Evolutionary conservation across 441 rosid species (phyloP).

Genomic region (Adansonia madagascariensis): DNA sequence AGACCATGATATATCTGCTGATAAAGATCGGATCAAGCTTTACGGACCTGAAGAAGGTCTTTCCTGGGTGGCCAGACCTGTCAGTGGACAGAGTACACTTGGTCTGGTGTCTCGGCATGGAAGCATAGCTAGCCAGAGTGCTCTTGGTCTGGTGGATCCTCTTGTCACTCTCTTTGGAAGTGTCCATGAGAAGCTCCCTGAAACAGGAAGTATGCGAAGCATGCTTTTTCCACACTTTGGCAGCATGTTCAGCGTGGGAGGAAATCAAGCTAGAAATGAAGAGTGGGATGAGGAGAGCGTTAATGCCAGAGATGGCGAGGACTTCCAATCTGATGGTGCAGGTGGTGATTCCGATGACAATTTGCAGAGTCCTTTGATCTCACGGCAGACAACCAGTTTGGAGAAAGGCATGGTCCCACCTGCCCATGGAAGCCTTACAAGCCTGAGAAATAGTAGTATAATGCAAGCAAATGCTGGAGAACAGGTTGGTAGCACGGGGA

Average conservation of each 20-base stretch:
- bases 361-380: slow-evolving; percentile 86
- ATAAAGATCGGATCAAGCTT: slow-evolving; percentile 53
- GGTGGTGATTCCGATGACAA: slow-evolving; percentile 77
- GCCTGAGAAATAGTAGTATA: slow-evolving; percentile 65
- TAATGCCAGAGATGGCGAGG: slow-evolving; percentile 66
- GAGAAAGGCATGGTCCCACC: slow-evolving; percentile 69
- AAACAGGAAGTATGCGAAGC: slow-evolving; percentile 83
- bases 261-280: slow-evolving; percentile 60
- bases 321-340: slow-evolving; percentile 67
- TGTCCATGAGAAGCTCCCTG: slow-evolving; percentile 82
- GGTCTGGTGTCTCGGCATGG: slow-evolving; percentile 76
- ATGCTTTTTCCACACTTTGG: slow-evolving; percentile 88
- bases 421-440: slow-evolving; percentile 56
- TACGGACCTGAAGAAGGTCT: slow-evolving; percentile 52
- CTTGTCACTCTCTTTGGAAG: slow-evolving; percentile 89
- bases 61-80: slow-evolving; percentile 62
- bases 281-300: slow-evolving; percentile 71
- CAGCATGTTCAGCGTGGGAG: slow-evolving; percentile 89
- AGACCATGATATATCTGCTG: slow-evolving; percentile 48
- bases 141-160: slow-evolving; percentile 70
- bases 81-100: slow-evolving; percentile 45
- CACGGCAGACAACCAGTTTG: slow-evolving; percentile 81
- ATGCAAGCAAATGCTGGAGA: slow-evolving; percentile 63
- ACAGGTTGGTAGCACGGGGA: slow-evolving; percentile 61
- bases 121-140: slow-evolving; percentile 58